Evolutionary conservation across 2,329 filamentous ascomycete species (phyloP).

Genomic region (Neofusicoccum sp.): DNA sequence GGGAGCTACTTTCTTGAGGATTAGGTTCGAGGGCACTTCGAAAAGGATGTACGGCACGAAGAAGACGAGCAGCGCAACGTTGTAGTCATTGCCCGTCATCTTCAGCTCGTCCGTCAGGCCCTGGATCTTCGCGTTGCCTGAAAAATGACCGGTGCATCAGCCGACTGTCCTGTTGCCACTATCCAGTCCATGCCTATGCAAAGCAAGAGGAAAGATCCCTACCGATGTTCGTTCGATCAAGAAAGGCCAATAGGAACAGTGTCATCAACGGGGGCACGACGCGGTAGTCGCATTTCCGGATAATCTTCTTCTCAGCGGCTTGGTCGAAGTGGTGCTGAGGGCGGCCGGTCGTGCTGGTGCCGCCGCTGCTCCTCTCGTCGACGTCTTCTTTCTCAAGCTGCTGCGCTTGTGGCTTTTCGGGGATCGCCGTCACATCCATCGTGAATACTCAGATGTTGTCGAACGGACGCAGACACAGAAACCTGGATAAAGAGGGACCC

Average conservation of each 20-base stretch:
- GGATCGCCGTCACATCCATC: neutral
- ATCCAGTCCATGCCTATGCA: no score
- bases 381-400: neutral
- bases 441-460: no score
- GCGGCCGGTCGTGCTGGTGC: neutral
- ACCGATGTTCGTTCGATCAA: slow-evolving; percentile 28
- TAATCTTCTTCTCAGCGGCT: slow-evolving; percentile 44
- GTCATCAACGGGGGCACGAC: slow-evolving; percentile 47
- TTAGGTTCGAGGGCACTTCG: slow-evolving; percentile 53
- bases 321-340: slow-evolving; percentile 30
- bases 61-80: slow-evolving; percentile 62
- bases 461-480: no score
- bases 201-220: no score
- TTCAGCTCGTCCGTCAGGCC: slow-evolving; percentile 25
- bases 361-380: slow-evolving; percentile 1
- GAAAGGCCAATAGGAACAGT: slow-evolving; percentile 28
- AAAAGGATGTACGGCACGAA: slow-evolving; percentile 49
- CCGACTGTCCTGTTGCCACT: no score
- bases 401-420: neutral
- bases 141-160: no score
- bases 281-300: slow-evolving; percentile 49
- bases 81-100: slow-evolving; percentile 56
- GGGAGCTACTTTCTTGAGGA: slow-evolving; percentile 56
- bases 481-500: no score
- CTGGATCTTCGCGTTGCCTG: slow-evolving; percentile 44